Evolutionary conservation across 495 filamentous ascomycete species (phyloP), one percentile per base, ranked within the genome.

Genomic region (Annulohypoxylon moriforme): DNA sequence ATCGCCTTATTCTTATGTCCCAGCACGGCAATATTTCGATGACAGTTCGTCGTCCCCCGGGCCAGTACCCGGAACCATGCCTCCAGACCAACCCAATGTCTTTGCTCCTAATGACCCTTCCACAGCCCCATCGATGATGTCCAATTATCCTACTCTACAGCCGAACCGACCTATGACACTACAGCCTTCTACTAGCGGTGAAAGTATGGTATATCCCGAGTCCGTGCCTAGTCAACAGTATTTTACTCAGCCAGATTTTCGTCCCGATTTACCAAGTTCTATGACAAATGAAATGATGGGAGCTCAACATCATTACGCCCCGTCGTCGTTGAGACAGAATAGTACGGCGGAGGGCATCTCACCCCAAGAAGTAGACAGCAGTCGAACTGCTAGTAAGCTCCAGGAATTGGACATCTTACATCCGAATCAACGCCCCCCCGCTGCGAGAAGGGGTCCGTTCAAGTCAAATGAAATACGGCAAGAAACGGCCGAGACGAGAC

Each of bases 381-480:
- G 20, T 49, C 66, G 49, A 27, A 44, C 53, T 34, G 52, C 33
- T 44, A 59, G 38, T 63, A 71, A 68, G 22, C 50, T 60, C 16
- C 69, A 63, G 49, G 74, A 72, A 47, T 67, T 79, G 31, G 76
- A 78, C 46, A 76, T 78, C 40, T 71, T 77, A 8, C 72, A 75
- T 4, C 60, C 69, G 8, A 69, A 70, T 52, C 76, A 78, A 58
- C 68, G 73, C 29, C 76, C 72, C 14, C 72, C 76, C 6, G 72
- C 82, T n/a, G 78, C 79, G 31, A 83, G 78, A 38, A 81, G 85
- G 34, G 82, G 83, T 0, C 83, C 84, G 5, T 87, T 87, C 72
- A 83, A 80, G 49, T 79, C 84, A 47, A 75, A 79, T 29, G 74
- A 79, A n/a, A 76, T 78, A 22, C 77, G 83, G 33, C 77, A 83